A percentile compares a stretch with the other conserved stretches of the same genome.
Evolutionary conservation across 306 rosid genomes (phyloP).

Genomic region (Carpinus viminea): DNA sequence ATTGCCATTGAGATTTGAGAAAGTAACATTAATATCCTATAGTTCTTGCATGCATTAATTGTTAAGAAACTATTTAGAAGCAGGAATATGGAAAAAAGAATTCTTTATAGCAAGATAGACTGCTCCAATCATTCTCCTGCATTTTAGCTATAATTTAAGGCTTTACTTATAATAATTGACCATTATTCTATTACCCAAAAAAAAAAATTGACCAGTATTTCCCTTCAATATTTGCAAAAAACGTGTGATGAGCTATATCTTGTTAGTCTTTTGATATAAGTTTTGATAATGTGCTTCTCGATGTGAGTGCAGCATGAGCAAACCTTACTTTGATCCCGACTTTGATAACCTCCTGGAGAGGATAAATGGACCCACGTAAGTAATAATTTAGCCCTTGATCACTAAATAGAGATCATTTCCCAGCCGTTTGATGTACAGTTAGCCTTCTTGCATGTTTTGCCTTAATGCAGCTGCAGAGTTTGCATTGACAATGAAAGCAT

Average conservation of each 20-base stretch:
- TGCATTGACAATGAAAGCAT: constrained; percentile 65
- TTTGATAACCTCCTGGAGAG: constrained; percentile 63
- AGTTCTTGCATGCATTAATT: too few species aligned
- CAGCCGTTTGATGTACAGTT: not conserved
- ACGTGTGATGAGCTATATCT: too few species aligned
- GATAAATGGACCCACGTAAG: constrained; percentile 72
- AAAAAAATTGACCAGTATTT: not conserved
- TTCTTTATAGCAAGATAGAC: not conserved
- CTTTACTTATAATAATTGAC: not conserved
- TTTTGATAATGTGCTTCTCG: constrained; percentile 4
- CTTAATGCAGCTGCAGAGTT: constrained; percentile 50
- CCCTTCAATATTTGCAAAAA: not conserved
- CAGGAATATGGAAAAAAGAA: not conserved
- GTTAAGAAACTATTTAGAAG: not conserved
- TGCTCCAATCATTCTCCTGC: not conserved
- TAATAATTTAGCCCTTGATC: not conserved
- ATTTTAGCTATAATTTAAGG: not conserved
- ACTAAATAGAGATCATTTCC: not conserved
- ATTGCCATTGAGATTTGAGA: too few species aligned
- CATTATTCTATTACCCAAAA: not conserved
- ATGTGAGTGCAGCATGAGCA: constrained; percentile 48
- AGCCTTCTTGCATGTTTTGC: constrained; percentile 7
- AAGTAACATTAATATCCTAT: too few species aligned
- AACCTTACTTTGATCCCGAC: constrained; percentile 80
- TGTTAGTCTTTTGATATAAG: not conserved